These are phyloP conservation scores for Austroboletus novae-zelandiae DNA, from an alignment of 1,284 basidiomycete genomes.

Conservation along the genomic window DNA sequence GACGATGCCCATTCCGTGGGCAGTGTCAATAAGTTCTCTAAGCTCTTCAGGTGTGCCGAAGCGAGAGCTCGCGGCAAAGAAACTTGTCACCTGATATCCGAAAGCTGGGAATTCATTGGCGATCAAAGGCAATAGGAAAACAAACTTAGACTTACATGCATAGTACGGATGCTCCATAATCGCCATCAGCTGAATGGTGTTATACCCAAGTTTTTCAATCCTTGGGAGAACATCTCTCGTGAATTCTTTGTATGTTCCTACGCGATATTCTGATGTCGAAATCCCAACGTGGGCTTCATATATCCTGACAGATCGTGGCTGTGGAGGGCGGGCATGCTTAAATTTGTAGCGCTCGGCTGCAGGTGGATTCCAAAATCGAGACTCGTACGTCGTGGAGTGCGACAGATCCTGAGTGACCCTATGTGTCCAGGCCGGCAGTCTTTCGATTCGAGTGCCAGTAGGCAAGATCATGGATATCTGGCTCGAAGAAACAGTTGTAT, in stretches of 20 bases:
- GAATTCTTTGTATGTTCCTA: slow-evolving; percentile 97
- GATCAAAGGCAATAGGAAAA: slow-evolving; percentile 4
- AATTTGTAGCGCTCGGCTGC: slow-evolving; percentile 70
- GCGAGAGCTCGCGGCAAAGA: slow-evolving; percentile 96
- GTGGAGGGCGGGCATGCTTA: slow-evolving; percentile 73
- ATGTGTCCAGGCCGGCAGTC: slow-evolving; percentile 90
- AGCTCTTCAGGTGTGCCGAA: slow-evolving; percentile 95
- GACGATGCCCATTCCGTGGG: slow-evolving; percentile 89
- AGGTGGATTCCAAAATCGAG: slow-evolving; percentile 98
- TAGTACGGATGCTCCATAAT: slow-evolving; percentile 99
- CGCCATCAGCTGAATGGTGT: slow-evolving; percentile 96
- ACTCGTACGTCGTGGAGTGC: slow-evolving; percentile 92
- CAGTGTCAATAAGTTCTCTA: slow-evolving; percentile 92
- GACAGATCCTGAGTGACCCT: slow-evolving; percentile 93
- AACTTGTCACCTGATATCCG: slow-evolving; percentile 96
- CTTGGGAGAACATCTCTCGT: slow-evolving; percentile 81
- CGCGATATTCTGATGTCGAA: slow-evolving; percentile 82
- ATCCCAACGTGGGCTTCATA: slow-evolving; percentile 99
- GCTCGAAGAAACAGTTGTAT: background rate
- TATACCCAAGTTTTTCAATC: slow-evolving; percentile 92
- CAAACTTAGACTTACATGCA: slow-evolving; percentile 65
- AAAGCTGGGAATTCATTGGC: slow-evolving; percentile 59
- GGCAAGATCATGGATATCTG: slow-evolving; percentile 86
- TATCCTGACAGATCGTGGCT: slow-evolving; percentile 76
- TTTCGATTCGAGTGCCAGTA: slow-evolving; percentile 80